These are phyloP conservation scores for Cryptosporidium tyzzeri DNA, from an alignment of 169 alveolate genomes.

Conservation along the genomic window DNA sequence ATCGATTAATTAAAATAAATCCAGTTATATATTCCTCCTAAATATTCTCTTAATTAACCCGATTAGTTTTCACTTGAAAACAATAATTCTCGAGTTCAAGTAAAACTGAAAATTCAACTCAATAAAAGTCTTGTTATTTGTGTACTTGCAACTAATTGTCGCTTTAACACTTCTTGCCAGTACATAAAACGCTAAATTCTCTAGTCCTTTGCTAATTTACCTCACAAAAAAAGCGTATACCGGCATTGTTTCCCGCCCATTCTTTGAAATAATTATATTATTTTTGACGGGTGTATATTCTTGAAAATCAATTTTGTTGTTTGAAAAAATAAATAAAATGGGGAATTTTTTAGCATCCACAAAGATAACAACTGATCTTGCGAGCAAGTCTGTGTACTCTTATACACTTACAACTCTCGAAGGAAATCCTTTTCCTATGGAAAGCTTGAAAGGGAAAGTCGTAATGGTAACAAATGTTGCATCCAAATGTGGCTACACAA, in stretches of 20 bases:
- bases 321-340: neutral
- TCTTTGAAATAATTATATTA: neutral
- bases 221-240: neutral
- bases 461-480: conserved; percentile 71
- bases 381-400: conserved; percentile 15
- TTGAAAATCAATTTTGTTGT: neutral
- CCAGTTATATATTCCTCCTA: neutral
- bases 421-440: conserved; percentile 50
- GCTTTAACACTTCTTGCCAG: neutral
- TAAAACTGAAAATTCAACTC: neutral
- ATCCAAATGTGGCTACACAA: conserved; percentile 67
- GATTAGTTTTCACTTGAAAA: neutral
- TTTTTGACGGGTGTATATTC: no score
- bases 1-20: neutral
- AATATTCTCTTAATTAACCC: neutral
- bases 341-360: conserved; percentile 60
- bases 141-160: no score
- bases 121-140: no score
- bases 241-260: conserved; percentile 3
- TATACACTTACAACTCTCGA: conserved; percentile 51
- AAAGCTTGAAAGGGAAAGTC: conserved; percentile 35
- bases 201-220: no score
- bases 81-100: neutral
- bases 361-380: neutral
- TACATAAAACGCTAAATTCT: no score